Conservation (phyloP, 2,329 filamentous ascomycete species). For the Lachnellula willkommii region DNA sequence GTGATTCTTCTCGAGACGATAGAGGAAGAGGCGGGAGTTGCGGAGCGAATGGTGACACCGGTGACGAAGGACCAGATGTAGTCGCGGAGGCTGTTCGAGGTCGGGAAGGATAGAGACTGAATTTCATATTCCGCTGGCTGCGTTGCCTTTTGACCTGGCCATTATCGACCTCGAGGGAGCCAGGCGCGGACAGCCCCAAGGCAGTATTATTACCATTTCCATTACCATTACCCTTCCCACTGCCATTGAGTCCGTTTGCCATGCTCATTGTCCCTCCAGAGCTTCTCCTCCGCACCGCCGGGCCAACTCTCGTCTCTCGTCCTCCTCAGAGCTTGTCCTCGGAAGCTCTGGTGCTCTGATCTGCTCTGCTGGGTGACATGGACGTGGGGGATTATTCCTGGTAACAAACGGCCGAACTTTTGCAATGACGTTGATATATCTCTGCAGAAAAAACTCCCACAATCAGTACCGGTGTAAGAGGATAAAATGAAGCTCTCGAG, state of each 20-base stretch:
- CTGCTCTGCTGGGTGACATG: slow-evolving; percentile 1
- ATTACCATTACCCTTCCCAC: slow-evolving; percentile 13
- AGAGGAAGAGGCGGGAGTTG: slow-evolving; percentile 1
- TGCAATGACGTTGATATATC: too few relatives aligned
- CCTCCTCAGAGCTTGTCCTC: neutral
- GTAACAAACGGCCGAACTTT: neutral
- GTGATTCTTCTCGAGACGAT: neutral
- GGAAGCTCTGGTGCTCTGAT: slow-evolving; percentile 1
- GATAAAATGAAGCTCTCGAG: too few relatives aligned
- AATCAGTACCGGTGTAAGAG: too few relatives aligned
- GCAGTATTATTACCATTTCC: too few relatives aligned
- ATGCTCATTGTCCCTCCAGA: slow-evolving; percentile 17
- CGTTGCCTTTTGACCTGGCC: slow-evolving; percentile 18
- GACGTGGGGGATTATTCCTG: neutral
- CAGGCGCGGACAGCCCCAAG: neutral
- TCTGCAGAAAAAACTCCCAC: too few relatives aligned
- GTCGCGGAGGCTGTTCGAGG: slow-evolving; percentile 20
- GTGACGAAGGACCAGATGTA: neutral
- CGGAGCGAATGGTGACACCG: neutral
- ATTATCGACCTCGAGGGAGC: slow-evolving; percentile 12
- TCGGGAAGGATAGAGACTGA: slow-evolving; percentile 26
- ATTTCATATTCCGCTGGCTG: slow-evolving; percentile 22
- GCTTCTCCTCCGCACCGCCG: slow-evolving; percentile 4
- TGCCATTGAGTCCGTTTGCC: slow-evolving; percentile 22
- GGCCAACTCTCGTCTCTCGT: slow-evolving; percentile 2